Conservation (phyloP, 208 protist genomes). For the Trichomonas vaginalis region DNA sequence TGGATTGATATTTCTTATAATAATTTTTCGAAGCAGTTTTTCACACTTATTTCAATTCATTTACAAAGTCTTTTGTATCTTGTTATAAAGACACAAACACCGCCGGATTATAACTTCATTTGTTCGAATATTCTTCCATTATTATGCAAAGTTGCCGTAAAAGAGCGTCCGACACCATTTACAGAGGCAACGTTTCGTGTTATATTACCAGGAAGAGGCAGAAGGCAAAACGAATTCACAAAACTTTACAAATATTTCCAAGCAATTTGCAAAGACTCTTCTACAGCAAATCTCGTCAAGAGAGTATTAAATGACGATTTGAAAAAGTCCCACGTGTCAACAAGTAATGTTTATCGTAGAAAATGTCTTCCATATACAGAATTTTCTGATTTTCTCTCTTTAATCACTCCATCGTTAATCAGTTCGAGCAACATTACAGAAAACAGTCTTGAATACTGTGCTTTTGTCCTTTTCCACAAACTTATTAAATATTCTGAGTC, state of each 20-base stretch:
- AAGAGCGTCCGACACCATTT: neutral
- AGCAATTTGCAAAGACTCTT: neutral
- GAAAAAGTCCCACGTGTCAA: too few species aligned
- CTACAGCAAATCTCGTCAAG: neutral
- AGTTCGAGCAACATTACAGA: neutral
- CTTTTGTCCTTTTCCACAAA: neutral
- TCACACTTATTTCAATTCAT: neutral
- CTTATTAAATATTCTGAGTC: neutral
- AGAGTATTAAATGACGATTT: neutral
- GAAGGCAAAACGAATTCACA: neutral
- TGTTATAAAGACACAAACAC: neutral
- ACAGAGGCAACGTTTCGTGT: neutral
- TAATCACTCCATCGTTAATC: too few species aligned
- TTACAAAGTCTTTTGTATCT: neutral
- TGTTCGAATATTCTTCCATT: neutral
- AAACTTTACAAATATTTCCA: neutral
- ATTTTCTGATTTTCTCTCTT: too few species aligned
- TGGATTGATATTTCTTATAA: neutral
- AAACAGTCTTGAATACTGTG: neutral
- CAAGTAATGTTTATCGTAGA: too few species aligned
- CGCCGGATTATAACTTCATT: neutral
- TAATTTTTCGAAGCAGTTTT: neutral
- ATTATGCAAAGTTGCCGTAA: neutral
- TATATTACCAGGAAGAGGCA: neutral
- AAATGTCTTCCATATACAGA: too few species aligned